phyloP scores from a whole-genome alignment of 2,329 filamentous ascomycete species.

The Hortaea werneckii region DNA sequence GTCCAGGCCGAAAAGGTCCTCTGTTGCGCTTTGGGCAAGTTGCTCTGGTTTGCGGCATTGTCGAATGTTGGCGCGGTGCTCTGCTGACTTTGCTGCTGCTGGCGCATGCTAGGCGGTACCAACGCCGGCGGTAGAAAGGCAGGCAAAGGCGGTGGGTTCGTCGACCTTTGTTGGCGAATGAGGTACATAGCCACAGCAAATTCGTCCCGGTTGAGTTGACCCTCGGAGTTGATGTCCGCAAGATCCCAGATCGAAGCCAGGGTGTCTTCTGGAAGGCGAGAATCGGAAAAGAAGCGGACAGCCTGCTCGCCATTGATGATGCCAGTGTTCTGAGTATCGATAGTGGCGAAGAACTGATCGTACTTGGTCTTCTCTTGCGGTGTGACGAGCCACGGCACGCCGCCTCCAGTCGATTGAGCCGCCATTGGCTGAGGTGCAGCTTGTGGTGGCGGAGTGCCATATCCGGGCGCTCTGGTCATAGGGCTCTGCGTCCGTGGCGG shows the following conservation, averaged over 20 bases:
- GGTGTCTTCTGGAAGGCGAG: constrained; percentile 75
- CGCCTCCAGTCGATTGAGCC: constrained; percentile 41
- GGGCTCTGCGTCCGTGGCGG: constrained; percentile 52
- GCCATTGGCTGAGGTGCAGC: constrained; percentile 30
- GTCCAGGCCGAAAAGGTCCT: constrained; percentile 90
- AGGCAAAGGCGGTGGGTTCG: constrained; percentile 59
- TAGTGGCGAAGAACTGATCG: constrained; percentile 70
- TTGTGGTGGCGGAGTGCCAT: constrained; percentile 38
- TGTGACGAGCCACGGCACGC: constrained; percentile 68
- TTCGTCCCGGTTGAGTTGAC: constrained; percentile 74
- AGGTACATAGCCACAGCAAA: constrained; percentile 98
- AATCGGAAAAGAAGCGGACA: constrained; percentile 87
- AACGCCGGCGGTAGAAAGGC: constrained; percentile 68
- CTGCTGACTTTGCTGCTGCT: constrained; percentile 36
- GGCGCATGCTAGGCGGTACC: constrained; percentile 76
- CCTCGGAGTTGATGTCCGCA: constrained; percentile 84
- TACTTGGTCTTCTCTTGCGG: constrained; percentile 78
- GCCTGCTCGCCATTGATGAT: constrained; percentile 90
- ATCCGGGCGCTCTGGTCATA: constrained; percentile 39
- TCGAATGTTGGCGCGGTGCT: constrained; percentile 45
- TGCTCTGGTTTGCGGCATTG: constrained; percentile 35
- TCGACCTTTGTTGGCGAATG: constrained; percentile 77
- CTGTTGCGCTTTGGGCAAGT: constrained; percentile 68
- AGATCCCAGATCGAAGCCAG: constrained; percentile 96
- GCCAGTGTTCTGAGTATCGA: constrained; percentile 73